These are phyloP conservation scores for Cnidoscolus chayamansa DNA, from an alignment of 441 rosid species.

Conservation along the genomic window DNA sequence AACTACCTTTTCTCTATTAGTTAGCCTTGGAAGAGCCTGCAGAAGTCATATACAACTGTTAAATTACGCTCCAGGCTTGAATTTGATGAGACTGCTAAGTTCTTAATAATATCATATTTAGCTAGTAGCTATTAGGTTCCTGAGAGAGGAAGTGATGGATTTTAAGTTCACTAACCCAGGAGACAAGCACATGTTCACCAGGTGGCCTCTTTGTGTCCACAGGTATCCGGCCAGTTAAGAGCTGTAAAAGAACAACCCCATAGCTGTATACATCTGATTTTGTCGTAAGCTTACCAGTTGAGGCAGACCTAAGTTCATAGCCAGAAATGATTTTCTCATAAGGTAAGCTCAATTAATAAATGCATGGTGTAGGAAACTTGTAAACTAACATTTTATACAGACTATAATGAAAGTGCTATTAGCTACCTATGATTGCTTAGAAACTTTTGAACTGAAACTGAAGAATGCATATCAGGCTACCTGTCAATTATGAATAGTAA, in stretches of 20 bases:
- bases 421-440: not conserved
- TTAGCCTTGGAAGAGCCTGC: slow-evolving; percentile 87
- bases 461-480: too few relatives aligned
- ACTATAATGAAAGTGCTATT: not conserved
- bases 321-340: not conserved
- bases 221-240: slow-evolving; percentile 77
- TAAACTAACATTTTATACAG: not conserved
- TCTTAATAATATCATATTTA: too few relatives aligned
- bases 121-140: not conserved
- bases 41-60: not conserved
- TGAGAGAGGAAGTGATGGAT: not conserved
- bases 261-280: slow-evolving; percentile 92
- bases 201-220: slow-evolving; percentile 60
- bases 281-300: slow-evolving; percentile 83
- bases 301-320: slow-evolving; percentile 55
- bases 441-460: too few relatives aligned
- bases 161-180: slow-evolving; percentile 59
- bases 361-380: not conserved
- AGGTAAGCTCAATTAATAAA: too few relatives aligned
- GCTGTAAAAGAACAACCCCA: slow-evolving; percentile 75
- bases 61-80: not conserved
- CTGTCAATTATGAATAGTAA: too few relatives aligned
- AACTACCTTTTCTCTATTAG: slow-evolving; percentile 55
- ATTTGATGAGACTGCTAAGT: not conserved
- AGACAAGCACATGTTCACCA: slow-evolving; percentile 79